Evolutionary conservation across 306 rosid genomes (phyloP), one percentile per base, ranked within the genome.

Genomic region (Pyrus communis): DNA sequence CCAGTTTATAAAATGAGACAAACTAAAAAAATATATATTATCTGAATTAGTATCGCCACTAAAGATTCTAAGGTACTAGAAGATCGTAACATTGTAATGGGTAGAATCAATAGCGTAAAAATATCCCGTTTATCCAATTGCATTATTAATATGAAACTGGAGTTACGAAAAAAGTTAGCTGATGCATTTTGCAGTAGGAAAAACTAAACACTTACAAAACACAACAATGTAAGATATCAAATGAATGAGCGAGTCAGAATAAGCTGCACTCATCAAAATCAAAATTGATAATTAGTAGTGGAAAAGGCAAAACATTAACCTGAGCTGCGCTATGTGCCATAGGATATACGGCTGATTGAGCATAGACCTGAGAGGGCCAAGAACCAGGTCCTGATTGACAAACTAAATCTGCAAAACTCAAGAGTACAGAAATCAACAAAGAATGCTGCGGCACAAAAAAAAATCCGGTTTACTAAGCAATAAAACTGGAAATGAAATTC

Each of bases 271-370:
- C 22, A 13, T 57, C 33, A 58, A 22, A 55, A 64, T 70, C 69
- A 70, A 67, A 78, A 57, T 13, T 51, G 69, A 69, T 58, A 61
- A 19, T n/a, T 18, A 28, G 42, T 64, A 30, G 14, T 27, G 60
- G 35, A 64, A 59, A 66, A 71, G 31, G 28, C 21, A 60, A 68
- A 18, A 18, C 43, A 73, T 75, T 77, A 81, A 96, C 99, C 99
- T 91, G 96, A 43, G 99, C 99, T 66, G 96, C 96, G 77, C 99
- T 96, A 74, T 93, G 91, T 83, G 98, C 99, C 99, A 96, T 96
- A 51, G 99, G 99, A 77, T 96, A 84, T 78, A 85, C 68, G 57
- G 99, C 99, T 72, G 99, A 89, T 81, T 92, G 87, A 51, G 98
- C 98, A 74, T 96, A 96, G 78, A 92, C 79, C 70, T 77, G 22